Evolutionary conservation across 2,329 filamentous ascomycete genomes (phyloP), one percentile per base, ranked within the genome.

Genomic region (Zymoseptoria passerinii): DNA sequence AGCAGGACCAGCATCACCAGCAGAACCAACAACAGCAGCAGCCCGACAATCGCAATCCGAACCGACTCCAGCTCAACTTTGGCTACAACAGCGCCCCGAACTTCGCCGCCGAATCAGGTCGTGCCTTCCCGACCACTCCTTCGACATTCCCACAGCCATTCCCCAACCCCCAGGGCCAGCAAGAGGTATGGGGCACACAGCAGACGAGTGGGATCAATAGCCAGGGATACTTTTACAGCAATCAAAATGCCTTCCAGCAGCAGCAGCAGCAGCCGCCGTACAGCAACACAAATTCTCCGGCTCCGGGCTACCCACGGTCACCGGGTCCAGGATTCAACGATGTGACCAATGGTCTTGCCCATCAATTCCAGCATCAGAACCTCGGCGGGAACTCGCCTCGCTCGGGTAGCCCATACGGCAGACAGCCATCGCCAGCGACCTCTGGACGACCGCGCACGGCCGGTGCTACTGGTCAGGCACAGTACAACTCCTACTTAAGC

Each of bases 341-440:
- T 71, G 88, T 87, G 66, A 95, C 92, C 67, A 94, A 90, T 68
- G 92, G 91, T 28, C 82, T 97, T 51, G 91, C 92, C 61, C 90
- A 96, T 73, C 94, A 99, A 74, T 95, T 97, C 75, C 95, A 92
- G 59, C 91, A 96, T 75, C 92, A 97, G 79, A 95, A 96, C 74
- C 82, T 97, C 20, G 75, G 72, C 48, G 60, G 84, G 50, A 85
- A 68, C 57, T 64, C 83, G 50, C 85, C 85, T 60, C 83, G 90
- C 65, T 81, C 81, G 28, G 85, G 84, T 28, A 79, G 77, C 60
- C 84, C 85, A 53, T 92, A 91, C 71, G 83, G 80, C 64, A 81
- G 83, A 60, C 83, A 90, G 40, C 80, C 83, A 29, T 86, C 89
- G 29, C 84, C 90, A 20, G 76, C 71, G 28, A 81, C 80, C 55